A percentile compares a stretch with the other conserved stretches of the same genome.
These are phyloP conservation scores for Ananas comosus DNA, from an alignment of 176 grass and related monocot species.

Conservation along the genomic window DNA sequence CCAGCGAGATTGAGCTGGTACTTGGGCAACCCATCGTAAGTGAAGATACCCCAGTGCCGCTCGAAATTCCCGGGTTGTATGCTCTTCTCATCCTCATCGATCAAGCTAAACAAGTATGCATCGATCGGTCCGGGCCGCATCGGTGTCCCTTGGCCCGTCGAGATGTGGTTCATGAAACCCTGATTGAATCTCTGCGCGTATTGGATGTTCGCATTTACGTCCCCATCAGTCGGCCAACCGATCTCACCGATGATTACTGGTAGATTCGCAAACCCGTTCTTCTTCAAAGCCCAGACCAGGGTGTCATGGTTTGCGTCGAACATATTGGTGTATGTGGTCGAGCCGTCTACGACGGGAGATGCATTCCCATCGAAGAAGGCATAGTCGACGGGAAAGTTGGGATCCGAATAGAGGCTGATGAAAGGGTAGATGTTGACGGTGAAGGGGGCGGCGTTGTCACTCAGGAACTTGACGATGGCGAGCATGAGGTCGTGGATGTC, in stretches of 20 bases:
- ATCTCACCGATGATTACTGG: slow-evolving; percentile 83
- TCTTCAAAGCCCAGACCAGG: slow-evolving; percentile 83
- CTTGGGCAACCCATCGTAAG: slow-evolving; percentile 75
- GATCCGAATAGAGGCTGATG: slow-evolving; percentile 80
- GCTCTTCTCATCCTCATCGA: slow-evolving; percentile 94
- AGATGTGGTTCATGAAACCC: slow-evolving; percentile 78
- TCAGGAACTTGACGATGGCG: slow-evolving; percentile 79
- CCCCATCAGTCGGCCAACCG: slow-evolving; percentile 87
- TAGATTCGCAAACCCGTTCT: slow-evolving; percentile 70
- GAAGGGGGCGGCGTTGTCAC: slow-evolving; percentile 61
- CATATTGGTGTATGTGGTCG: slow-evolving; percentile 79
- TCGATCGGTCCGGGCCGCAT: slow-evolving; percentile 69
- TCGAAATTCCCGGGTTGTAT: slow-evolving; percentile 96
- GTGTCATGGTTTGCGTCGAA: slow-evolving; percentile 93
- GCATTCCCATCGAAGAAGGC: slow-evolving; percentile 84
- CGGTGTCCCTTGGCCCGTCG: slow-evolving; percentile 52
- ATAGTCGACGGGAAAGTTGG: slow-evolving; percentile 85
- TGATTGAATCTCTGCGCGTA: slow-evolving; percentile 83
- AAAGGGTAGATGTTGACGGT: slow-evolving; percentile 99
- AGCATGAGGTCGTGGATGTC: slow-evolving; percentile 88
- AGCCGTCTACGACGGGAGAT: slow-evolving; percentile 53
- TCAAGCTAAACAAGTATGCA: slow-evolving; percentile 84
- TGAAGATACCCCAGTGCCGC: slow-evolving; percentile 94
- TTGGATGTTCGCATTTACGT: slow-evolving; percentile 66
- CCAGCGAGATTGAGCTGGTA: slow-evolving; percentile 57